Base-by-base conservation (phyloP, 768 basidiomycete genomes). In the Lyophyllum decastes region DNA sequence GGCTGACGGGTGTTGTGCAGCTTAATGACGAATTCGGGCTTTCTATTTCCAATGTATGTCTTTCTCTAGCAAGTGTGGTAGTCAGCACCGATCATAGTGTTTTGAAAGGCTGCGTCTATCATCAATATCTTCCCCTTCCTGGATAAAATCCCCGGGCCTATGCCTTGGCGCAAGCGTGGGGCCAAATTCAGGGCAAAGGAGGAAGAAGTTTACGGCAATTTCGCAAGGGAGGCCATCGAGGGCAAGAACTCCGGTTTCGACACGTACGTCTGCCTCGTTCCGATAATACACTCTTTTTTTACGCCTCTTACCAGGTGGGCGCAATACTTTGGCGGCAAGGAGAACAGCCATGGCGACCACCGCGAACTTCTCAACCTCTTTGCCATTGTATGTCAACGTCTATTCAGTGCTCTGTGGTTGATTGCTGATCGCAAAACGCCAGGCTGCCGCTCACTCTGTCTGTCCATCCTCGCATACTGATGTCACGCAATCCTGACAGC, bases 101-200 rank as follows among this genome's bases (percentile, higher is more conserved):
- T 30, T 41, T 43, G 4, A 27, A 30, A 54, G 54, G 54, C 54
- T 11, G 54, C 54, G 4, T 54, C 54, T 8, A 54, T 54, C 45
- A 54, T 54, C 44, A 54, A 54, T 43, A 38, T 54, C 45, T 54
- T 54, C 54, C 54, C 54, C 12, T 54, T 54, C 46, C 45, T 54
- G 3, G 54, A 54, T 34, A 35, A 26, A 10, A 54, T 54, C 14
- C 54, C 54, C 14, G 54, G 54, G 2, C 54, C 54, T 4, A 54
- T 54, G 44, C 54, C 54, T 17, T 53, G 52, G 52, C 52, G 52
- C 17, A 54, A 17, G n/a, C 52, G 52, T 34, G 52, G 27, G 17
- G 54, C 54, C 6, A 33, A 55, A n/a, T 55, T 55, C 19, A 38
- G 46, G 54, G 48, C 22, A 40, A 55, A 55, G 35, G 54, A 55